Percentiles rank a stretch among this genome's conserved stretches.
Conservation (phyloP, 345 rosid genomes). For the Eucalyptus camaldulensis region DNA sequence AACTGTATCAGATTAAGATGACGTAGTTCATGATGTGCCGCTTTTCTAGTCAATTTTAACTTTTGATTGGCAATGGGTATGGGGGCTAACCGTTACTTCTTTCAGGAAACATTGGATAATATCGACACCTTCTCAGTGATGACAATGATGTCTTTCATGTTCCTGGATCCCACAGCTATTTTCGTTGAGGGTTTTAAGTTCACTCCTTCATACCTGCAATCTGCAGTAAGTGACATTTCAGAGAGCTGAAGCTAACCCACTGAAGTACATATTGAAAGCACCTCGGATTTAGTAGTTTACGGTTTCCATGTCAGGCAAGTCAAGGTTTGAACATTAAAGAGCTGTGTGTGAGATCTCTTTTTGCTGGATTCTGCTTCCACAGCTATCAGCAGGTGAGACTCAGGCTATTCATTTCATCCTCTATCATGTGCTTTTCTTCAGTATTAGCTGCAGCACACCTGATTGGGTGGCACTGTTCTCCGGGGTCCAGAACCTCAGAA, state of each 20-base stretch:
- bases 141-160: slow-evolving; percentile 52
- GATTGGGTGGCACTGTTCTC: neutral
- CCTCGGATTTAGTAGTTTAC: neutral
- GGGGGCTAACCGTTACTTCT: neutral
- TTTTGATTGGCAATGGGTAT: neutral
- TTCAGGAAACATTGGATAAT: slow-evolving; percentile 73
- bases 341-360: slow-evolving; percentile 40
- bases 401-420: neutral
- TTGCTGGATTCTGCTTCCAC: slow-evolving; percentile 70
- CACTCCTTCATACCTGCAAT: slow-evolving; percentile 50
- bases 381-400: slow-evolving; percentile 64
- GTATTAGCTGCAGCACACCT: neutral
- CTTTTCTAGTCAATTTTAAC: neutral
- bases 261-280: neutral
- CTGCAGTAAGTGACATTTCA: slow-evolving; percentile 35
- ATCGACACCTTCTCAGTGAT: slow-evolving; percentile 76
- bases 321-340: slow-evolving; percentile 40
- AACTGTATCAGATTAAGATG: neutral
- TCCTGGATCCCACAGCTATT: slow-evolving; percentile 60
- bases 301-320: slow-evolving; percentile 31
- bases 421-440: neutral
- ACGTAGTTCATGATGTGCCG: neutral
- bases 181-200: slow-evolving; percentile 54
- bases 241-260: neutral
- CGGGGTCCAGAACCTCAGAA: neutral